Conservation (phyloP, 495 filamentous ascomycete species). For the Podospora tetraspora region DNA sequence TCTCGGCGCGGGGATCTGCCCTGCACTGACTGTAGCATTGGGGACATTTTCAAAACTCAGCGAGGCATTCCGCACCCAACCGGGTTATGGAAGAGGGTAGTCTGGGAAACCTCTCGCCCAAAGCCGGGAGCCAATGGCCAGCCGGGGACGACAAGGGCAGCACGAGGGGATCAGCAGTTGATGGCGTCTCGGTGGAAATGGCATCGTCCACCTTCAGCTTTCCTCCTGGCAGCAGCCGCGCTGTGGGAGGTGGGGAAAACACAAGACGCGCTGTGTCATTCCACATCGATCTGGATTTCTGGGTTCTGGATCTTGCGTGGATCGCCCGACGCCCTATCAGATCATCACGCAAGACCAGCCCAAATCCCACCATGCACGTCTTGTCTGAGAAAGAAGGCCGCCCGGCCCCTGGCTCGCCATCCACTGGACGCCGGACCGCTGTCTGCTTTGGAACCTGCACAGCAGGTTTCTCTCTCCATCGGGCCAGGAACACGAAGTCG, state of each 20-base stretch:
- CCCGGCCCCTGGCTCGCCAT: not conserved
- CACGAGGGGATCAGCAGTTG: not conserved
- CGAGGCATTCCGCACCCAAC: not conserved
- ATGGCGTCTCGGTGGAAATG: not conserved
- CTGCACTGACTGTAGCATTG: constrained; percentile 10
- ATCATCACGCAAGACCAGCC: constrained; percentile 1
- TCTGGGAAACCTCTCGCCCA: not conserved
- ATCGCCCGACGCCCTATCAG: constrained; percentile 10
- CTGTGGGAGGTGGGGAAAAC: not conserved
- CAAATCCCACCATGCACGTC: constrained; percentile 7
- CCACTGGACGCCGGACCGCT: not conserved
- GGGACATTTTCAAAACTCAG: constrained; percentile 3
- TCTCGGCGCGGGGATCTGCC: constrained; percentile 9
- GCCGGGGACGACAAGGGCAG: not conserved
- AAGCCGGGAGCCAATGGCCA: not conserved
- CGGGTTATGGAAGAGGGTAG: not conserved
- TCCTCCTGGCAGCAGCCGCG: not conserved
- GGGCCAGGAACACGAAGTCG: not conserved
- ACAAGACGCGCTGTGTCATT: constrained; percentile 9
- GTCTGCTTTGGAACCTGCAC: constrained; percentile 1
- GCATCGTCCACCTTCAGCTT: not conserved
- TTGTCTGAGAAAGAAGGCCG: constrained; percentile 6
- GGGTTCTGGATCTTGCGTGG: constrained; percentile 11
- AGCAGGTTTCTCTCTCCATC: constrained; percentile 1
- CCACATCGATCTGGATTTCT: constrained; percentile 11